phyloP scores from a whole-genome alignment of 2,329 filamentous ascomycete species.

The Byssothecium circinans region DNA sequence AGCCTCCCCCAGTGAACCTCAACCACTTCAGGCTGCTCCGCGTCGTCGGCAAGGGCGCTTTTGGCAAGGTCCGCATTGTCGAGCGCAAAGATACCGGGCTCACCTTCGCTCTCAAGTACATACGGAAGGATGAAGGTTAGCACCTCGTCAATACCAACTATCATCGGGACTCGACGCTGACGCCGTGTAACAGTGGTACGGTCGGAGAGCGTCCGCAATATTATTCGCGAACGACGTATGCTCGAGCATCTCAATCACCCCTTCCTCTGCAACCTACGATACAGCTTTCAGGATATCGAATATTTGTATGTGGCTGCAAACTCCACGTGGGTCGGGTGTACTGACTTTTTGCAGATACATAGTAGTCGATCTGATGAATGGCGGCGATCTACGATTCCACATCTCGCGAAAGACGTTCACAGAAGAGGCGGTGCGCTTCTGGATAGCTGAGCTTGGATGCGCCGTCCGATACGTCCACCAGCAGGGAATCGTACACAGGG shows the following conservation, averaged over 20 bases:
- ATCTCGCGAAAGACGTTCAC: slow-evolving; percentile 98
- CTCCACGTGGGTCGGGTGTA: no score
- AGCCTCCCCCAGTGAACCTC: slow-evolving; percentile 71
- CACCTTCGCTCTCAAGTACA: slow-evolving; percentile 97
- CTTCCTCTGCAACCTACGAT: slow-evolving; percentile 96
- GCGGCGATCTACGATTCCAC: slow-evolving; percentile 94
- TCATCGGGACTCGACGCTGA: slow-evolving; percentile 23
- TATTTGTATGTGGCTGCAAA: slow-evolving; percentile 76
- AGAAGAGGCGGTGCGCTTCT: slow-evolving; percentile 94
- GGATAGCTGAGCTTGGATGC: slow-evolving; percentile 93
- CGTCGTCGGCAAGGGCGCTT: slow-evolving; percentile 95
- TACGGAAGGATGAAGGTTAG: slow-evolving; percentile 95
- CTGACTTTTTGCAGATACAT: slow-evolving; percentile 64
- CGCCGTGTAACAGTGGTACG: slow-evolving; percentile 72
- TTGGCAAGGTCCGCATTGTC: slow-evolving; percentile 98
- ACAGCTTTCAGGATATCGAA: slow-evolving; percentile 98
- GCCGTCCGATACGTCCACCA: slow-evolving; percentile 64
- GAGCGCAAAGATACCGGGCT: slow-evolving; percentile 94
- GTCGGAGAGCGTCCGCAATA: slow-evolving; percentile 96
- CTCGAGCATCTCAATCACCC: slow-evolving; percentile 96
- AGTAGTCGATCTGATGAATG: slow-evolving; percentile 97
- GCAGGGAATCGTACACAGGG: slow-evolving; percentile 47
- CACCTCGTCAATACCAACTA: slow-evolving; percentile 16
- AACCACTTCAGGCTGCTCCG: slow-evolving; percentile 95
- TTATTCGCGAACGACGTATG: slow-evolving; percentile 96